Evolutionary conservation across 2,329 filamentous ascomycete genomes (phyloP), one percentile per base, ranked within the genome.

Genomic region (Stachybotrys chartarum): DNA sequence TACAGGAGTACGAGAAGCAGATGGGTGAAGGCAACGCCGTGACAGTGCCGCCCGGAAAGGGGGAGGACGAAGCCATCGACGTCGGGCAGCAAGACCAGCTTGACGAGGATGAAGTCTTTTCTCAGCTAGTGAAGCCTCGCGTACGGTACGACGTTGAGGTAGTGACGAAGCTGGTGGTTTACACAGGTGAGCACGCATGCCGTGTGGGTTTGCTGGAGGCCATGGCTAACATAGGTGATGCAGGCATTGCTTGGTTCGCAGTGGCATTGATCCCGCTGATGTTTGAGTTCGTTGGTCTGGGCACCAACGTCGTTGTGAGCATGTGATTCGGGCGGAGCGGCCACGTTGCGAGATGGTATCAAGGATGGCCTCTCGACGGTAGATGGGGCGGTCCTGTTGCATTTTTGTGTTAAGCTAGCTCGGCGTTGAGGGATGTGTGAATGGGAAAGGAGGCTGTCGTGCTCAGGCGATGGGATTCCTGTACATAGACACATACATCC

Each of bases 71-170:
- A 18, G 68, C 69, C 51, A 61, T 67, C 46, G 73, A 76, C 35
- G 58, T 63, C 14, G 58, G 56, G 5, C 71, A 73, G 12, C 72
- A 75, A 30, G 75, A 78, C 51, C 75, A 81, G 62, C 64, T 82
- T 30, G 85, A 85, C 51, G 87, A 91, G 69, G 81, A 79, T 62
- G 88, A 95, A 68, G 86, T 97, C 70, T 97, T 97, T 70, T 87
- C 86, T 49, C 84, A 81, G 67, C 78, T 97, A 55, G 86, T 91
- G 59, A 90, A 88, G 72, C 91, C 94, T 51, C 84, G 94, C 61
- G 92, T 97, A 57, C 81, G 92, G 63, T 99, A 97, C 67, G 94
- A 99, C 72, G 93, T 97, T n/a, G 94, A 99, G 72, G 93, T 99
- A 45, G 88, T 99, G 44, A 97, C 94, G 6, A 97, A 97, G 74